These are phyloP conservation scores for Amniculicola lignicola DNA, from an alignment of 495 filamentous ascomycete genomes.

Conservation along the genomic window DNA sequence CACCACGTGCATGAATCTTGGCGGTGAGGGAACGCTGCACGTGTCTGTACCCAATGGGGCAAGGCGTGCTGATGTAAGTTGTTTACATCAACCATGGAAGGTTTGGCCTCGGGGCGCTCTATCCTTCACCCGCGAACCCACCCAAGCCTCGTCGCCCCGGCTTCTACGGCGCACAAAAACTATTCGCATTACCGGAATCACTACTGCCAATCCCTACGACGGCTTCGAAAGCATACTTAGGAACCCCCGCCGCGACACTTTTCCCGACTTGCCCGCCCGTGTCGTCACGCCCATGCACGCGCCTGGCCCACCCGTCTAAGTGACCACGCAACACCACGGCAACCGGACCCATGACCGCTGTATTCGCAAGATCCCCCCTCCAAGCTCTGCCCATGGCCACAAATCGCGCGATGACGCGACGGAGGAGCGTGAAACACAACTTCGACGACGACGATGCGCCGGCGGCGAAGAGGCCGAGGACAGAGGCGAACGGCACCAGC, in stretches of 20 bases:
- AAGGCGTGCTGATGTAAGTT: too few species aligned
- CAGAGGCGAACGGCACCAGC: conserved; percentile 24
- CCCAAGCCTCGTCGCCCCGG: neutral
- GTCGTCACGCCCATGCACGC: conserved; percentile 26
- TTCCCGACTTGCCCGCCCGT: neutral
- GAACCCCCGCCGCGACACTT: neutral
- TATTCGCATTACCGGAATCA: conserved; percentile 30
- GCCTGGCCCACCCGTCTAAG: conserved; percentile 13
- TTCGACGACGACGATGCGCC: conserved; percentile 38
- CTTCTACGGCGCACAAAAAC: too few species aligned
- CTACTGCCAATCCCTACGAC: conserved; percentile 4
- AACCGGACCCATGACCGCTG: conserved; percentile 37
- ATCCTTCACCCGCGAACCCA: neutral
- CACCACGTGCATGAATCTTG: too few species aligned
- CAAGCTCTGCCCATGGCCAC: conserved; percentile 37
- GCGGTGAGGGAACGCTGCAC: too few species aligned
- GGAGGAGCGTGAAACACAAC: conserved; percentile 35
- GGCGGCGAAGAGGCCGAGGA: conserved; percentile 24
- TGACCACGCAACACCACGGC: conserved; percentile 14
- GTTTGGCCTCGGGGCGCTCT: too few species aligned
- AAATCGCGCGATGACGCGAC: conserved; percentile 36
- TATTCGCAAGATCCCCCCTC: conserved; percentile 39
- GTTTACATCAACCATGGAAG: too few species aligned
- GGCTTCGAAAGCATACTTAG: neutral
- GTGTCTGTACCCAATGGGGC: too few species aligned